Evolutionary conservation across 2,329 filamentous ascomycete genomes (phyloP).

Genomic region (Aspergillus melleus): DNA sequence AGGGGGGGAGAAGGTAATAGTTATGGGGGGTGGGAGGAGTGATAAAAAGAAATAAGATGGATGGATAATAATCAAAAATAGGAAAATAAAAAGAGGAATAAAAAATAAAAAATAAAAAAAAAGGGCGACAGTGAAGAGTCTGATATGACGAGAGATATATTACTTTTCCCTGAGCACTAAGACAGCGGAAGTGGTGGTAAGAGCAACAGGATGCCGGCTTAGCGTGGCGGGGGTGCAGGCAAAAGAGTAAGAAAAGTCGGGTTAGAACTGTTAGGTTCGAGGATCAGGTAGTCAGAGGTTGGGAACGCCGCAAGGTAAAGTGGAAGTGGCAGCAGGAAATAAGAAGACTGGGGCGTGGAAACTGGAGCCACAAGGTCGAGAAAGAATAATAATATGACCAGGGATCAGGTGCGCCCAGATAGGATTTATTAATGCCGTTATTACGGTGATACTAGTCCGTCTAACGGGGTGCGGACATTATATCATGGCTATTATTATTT

Average conservation of each 20-base stretch:
- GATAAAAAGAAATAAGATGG: slow-evolving; percentile 25
- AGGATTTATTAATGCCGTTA: background rate
- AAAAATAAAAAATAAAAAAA: slow-evolving; percentile 9
- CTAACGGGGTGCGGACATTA: background rate
- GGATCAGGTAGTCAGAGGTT: background rate
- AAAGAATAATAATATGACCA: background rate
- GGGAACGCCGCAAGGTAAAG: background rate
- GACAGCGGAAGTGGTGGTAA: slow-evolving; percentile 13
- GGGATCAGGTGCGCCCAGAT: background rate
- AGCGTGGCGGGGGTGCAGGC: slow-evolving; percentile 22
- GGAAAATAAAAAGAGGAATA: slow-evolving; percentile 13
- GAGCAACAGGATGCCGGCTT: slow-evolving; percentile 15
- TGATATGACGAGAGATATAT: slow-evolving; percentile 23
- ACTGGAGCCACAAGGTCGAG: background rate
- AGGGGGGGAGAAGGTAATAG: slow-evolving; percentile 21
- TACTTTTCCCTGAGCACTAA: slow-evolving; percentile 19
- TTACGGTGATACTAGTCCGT: background rate
- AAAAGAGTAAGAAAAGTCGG: slow-evolving; percentile 3
- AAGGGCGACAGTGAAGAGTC: slow-evolving; percentile 10
- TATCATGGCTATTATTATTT: background rate
- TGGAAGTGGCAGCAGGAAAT: background rate
- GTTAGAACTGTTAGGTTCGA: background rate
- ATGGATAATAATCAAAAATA: slow-evolving; percentile 12
- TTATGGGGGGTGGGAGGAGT: slow-evolving; percentile 24
- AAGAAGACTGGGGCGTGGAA: background rate